Conservation (phyloP, 768 basidiomycete species). For the Tylopilus cervinicoccineus region DNA sequence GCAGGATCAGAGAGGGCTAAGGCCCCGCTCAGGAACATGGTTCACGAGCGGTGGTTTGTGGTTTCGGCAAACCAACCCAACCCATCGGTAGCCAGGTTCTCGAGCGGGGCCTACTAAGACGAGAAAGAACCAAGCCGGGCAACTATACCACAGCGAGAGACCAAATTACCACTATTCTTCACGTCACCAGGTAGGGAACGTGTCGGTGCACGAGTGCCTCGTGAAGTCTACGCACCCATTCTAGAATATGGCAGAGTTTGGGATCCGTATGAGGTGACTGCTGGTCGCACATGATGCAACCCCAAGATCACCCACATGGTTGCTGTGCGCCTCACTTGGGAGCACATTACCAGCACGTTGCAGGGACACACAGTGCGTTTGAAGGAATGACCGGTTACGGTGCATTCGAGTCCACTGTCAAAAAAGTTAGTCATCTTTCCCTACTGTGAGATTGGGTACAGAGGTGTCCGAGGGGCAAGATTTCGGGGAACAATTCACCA, state of each 20-base stretch:
- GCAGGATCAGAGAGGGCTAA: too few relatives aligned
- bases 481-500: constrained; percentile 11
- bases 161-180: too few relatives aligned
- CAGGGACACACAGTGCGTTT: constrained; percentile 3
- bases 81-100: too few relatives aligned
- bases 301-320: background rate
- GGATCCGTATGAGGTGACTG: background rate
- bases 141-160: too few relatives aligned
- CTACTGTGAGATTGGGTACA: background rate
- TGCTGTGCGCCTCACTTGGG: background rate
- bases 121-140: too few relatives aligned
- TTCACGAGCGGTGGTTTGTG: too few relatives aligned
- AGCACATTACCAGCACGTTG: constrained; percentile 4
- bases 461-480: constrained; percentile 14
- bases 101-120: too few relatives aligned
- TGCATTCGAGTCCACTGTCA: constrained; percentile 10
- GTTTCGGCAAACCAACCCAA: too few relatives aligned
- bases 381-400: constrained; percentile 7
- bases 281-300: background rate
- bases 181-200: background rate
- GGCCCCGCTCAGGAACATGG: too few relatives aligned
- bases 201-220: background rate
- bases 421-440: background rate
- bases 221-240: background rate
- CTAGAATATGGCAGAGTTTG: background rate